These are phyloP conservation scores for Sclerotinia subarctica DNA, from an alignment of 2,329 filamentous ascomycete genomes.

Conservation along the genomic window DNA sequence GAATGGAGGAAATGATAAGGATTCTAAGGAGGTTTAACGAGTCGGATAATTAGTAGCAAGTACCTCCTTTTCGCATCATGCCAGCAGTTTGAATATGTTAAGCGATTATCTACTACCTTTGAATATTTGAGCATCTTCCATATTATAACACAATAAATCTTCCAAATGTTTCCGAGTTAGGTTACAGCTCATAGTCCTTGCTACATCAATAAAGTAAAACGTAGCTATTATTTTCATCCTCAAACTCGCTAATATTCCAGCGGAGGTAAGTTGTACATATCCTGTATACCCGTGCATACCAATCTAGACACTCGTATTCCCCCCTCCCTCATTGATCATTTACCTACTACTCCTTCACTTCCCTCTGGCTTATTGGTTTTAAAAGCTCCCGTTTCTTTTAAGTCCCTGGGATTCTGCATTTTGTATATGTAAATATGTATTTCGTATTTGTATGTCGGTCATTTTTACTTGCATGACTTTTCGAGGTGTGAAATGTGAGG, in stretches of 20 bases:
- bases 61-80: neutral
- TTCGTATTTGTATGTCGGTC: no score
- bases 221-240: neutral
- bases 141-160: neutral
- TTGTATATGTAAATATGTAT: no score
- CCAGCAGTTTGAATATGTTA: constrained; percentile 14
- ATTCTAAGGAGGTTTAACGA: neutral
- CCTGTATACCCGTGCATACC: no score
- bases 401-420: no score
- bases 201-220: neutral
- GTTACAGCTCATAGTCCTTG: neutral
- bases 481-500: no score
- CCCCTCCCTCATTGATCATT: neutral
- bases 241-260: neutral
- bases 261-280: no score
- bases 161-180: neutral
- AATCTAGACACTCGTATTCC: neutral
- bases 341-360: no score
- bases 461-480: no score
- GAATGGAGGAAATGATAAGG: neutral
- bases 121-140: neutral
- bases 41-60: neutral
- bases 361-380: no score
- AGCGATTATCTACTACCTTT: neutral
- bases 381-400: no score